Evolutionary conservation across 2,329 filamentous ascomycete genomes (phyloP).

Genomic region (Verticillium albo-atrum): DNA sequence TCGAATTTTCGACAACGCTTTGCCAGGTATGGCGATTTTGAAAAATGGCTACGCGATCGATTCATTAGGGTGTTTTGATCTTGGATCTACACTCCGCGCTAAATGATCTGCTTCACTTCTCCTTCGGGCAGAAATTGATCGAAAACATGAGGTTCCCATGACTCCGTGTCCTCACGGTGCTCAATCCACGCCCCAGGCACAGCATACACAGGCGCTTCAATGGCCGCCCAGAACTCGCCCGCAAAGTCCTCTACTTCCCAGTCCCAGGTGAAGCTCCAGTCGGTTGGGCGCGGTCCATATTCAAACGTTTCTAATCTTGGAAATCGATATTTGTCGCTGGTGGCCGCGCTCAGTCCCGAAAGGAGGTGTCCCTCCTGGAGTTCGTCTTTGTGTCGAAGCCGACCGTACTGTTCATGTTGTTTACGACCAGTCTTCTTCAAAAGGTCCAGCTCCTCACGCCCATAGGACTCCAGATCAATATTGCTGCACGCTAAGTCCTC

Average conservation of each 20-base stretch:
- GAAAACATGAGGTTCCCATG: background rate
- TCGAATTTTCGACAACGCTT: too few relatives aligned
- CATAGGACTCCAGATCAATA: background rate
- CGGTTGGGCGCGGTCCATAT: background rate
- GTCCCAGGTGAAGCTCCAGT: slow-evolving; percentile 4
- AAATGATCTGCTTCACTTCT: too few relatives aligned
- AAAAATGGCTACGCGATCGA: too few relatives aligned
- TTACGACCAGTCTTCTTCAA: background rate
- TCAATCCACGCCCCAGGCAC: slow-evolving; percentile 1
- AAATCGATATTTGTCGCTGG: background rate
- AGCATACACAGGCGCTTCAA: background rate
- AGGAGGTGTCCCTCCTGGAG: background rate
- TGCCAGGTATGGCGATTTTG: too few relatives aligned
- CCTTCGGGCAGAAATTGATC: background rate
- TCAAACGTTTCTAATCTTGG: background rate
- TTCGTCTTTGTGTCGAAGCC: background rate
- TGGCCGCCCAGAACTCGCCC: slow-evolving; percentile 2
- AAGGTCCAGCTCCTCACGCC: background rate
- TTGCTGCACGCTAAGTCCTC: background rate
- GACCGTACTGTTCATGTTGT: background rate
- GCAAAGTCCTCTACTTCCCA: background rate
- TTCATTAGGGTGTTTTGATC: too few relatives aligned
- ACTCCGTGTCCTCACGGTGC: too few relatives aligned
- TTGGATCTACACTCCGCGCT: too few relatives aligned
- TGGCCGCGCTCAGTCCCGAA: background rate